Evolutionary conservation across 1,139 yeast species (phyloP), one percentile per base, ranked within the genome.

Genomic region (Yamadazyma jaroonii): DNA sequence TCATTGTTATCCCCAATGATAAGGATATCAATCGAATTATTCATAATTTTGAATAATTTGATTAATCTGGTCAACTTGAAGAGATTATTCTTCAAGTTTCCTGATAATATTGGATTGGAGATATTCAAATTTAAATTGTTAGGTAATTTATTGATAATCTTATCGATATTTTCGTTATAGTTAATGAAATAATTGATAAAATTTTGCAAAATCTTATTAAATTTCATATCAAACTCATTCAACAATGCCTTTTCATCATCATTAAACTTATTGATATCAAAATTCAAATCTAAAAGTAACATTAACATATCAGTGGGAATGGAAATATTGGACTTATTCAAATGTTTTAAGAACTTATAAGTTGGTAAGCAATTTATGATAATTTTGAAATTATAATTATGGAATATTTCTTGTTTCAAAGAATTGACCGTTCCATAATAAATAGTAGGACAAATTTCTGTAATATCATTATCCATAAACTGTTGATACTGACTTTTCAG

Each of bases 301-400:
- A 70, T 53, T 8, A 70, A 56, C 42, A 67, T 60, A 45, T 71
- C 74, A 6, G 72, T 62, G 6, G 72, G 59, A 6, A 70, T 47
- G 6, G 57, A 50, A 10, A 59, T 39, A 17, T 52, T 49, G 7
- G 48, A 42, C 6, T 47, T 29, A 14, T 57, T 52, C 25, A 65
- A 44, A n/a, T 49, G 45, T 20, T 49, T 50, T 23, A 59, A 43
- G 42, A 70, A 70, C 23, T 48, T 49, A 38, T 52, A 45, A 1
- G 75, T 68, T 20, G 64, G 54, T 2, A 66, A 61, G 43, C 75
- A 70, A 49, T 68, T 71, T 40, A 71, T 61, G 29, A 71, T 56
- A 17, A 71, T 62, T 48, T 69, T 68, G 38, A 67, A 59, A 38
- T 64, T 61, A 37, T 56, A 48, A 20, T 51, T 44, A n/a, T 45